These are phyloP conservation scores for Russula virescens DNA, from an alignment of 768 basidiomycete species.

Conservation along the genomic window DNA sequence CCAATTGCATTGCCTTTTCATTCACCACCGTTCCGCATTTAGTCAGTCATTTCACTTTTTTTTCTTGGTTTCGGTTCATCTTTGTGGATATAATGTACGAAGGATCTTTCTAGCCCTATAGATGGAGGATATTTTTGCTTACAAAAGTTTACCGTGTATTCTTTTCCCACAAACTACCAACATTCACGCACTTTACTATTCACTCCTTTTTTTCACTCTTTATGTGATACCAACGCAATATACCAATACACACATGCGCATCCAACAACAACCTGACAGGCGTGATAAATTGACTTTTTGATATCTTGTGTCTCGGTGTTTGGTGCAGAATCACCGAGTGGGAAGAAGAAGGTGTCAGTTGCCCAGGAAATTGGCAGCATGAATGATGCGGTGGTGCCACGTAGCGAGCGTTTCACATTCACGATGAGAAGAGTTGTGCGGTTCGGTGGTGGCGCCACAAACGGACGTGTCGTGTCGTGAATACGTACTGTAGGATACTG, in stretches of 20 bases:
- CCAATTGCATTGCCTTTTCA: background rate
- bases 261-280: background rate
- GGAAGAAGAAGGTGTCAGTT: too few species aligned
- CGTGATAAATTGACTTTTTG: too few species aligned
- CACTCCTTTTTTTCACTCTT: background rate
- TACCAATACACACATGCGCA: background rate
- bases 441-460: too few species aligned
- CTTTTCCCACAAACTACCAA: background rate
- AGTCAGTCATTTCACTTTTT: background rate
- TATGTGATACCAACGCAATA: background rate
- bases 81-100: slow-evolving; percentile 2
- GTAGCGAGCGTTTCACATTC: too few species aligned
- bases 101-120: too few species aligned
- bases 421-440: too few species aligned
- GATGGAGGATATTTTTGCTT: background rate
- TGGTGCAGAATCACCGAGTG: too few species aligned
- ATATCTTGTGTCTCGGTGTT: too few species aligned
- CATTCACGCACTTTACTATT: background rate
- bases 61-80: slow-evolving; percentile 7
- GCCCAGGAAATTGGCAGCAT: too few species aligned
- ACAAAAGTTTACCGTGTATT: background rate
- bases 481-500: too few species aligned
- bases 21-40: background rate
- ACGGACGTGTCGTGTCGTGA: too few species aligned
- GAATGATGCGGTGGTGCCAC: too few species aligned